These are phyloP conservation scores for Rhododendron ovatum DNA, from an alignment of 148 eudicot genomes.

Conservation along the genomic window DNA sequence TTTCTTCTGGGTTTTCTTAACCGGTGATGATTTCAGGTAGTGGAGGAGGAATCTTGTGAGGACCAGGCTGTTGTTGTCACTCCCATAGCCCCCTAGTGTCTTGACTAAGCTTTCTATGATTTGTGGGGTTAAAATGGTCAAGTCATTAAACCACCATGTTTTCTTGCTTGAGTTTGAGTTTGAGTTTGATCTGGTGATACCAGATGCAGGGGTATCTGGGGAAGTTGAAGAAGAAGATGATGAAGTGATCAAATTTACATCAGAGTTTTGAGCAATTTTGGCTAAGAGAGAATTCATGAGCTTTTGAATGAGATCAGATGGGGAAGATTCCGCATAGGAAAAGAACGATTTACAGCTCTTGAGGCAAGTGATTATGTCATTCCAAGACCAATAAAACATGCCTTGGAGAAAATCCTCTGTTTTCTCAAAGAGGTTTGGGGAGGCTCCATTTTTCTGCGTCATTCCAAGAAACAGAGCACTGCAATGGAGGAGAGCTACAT, in stretches of 20 bases:
- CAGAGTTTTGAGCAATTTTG: constrained; percentile 66
- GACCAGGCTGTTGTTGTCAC: constrained; percentile 51
- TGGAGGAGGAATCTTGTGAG: constrained; percentile 69
- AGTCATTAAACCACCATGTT: constrained; percentile 75
- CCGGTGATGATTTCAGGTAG: constrained; percentile 47
- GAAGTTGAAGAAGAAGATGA: constrained; percentile 54
- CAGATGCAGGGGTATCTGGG: constrained; percentile 27
- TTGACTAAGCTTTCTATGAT: constrained; percentile 49
- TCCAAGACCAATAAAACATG: constrained; percentile 64
- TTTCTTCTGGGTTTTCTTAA: not conserved
- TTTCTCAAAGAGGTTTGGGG: constrained; percentile 39
- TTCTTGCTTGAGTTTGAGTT: constrained; percentile 5
- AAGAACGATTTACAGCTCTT: constrained; percentile 42
- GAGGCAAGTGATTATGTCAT: constrained; percentile 42
- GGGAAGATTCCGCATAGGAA: constrained; percentile 32
- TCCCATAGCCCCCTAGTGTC: constrained; percentile 53
- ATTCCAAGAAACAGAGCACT: constrained; percentile 53
- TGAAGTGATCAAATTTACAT: constrained; percentile 14
- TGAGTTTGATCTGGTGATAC: not conserved
- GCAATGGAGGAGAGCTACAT: constrained; percentile 52
- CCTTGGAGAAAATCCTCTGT: constrained; percentile 51
- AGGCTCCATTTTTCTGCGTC: constrained; percentile 1
- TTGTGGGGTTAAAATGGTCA: constrained; percentile 49
- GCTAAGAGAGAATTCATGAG: constrained; percentile 49
- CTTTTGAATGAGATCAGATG: constrained; percentile 46